Conservation (phyloP, 306 rosid species). For the Purshia tridentata region DNA sequence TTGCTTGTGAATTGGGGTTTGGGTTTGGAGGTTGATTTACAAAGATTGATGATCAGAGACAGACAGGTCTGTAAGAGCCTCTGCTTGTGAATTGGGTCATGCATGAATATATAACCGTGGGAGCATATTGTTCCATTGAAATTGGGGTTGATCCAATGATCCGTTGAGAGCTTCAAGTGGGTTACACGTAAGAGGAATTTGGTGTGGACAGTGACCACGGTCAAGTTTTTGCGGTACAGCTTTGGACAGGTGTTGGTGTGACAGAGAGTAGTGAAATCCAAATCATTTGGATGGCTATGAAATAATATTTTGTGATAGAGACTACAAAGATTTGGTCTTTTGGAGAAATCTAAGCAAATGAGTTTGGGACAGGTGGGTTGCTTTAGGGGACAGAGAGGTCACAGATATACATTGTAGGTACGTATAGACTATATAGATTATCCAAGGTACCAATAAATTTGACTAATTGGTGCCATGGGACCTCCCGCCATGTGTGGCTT, state of each 20-base stretch:
- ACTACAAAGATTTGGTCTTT: constrained; percentile 6
- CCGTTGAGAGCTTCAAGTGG: constrained; percentile 27
- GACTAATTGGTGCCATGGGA: constrained; percentile 5
- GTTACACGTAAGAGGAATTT: constrained; percentile 20
- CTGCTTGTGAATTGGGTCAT: too few relatives aligned
- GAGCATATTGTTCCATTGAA: constrained; percentile 19
- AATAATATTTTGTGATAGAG: neutral
- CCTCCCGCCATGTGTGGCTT: constrained; percentile 9
- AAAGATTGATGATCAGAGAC: too few relatives aligned
- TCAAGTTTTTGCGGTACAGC: constrained; percentile 13
- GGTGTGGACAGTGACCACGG: constrained; percentile 1
- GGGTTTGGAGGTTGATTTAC: too few relatives aligned
- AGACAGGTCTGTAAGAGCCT: too few relatives aligned
- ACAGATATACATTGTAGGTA: neutral
- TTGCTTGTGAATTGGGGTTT: too few relatives aligned
- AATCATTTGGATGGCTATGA: neutral
- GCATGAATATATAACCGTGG: neutral
- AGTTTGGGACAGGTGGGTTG: neutral
- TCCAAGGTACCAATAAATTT: constrained; percentile 13
- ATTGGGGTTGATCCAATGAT: constrained; percentile 26
- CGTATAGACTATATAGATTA: neutral
- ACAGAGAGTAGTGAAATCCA: neutral
- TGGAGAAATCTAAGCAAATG: neutral
- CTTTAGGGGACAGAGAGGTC: neutral
- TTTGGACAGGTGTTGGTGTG: constrained; percentile 37